Evolutionary conservation across 352 stramenopile genomes (phyloP), one percentile per base, ranked within the genome.

Genomic region (Globisporangium paddicum): DNA sequence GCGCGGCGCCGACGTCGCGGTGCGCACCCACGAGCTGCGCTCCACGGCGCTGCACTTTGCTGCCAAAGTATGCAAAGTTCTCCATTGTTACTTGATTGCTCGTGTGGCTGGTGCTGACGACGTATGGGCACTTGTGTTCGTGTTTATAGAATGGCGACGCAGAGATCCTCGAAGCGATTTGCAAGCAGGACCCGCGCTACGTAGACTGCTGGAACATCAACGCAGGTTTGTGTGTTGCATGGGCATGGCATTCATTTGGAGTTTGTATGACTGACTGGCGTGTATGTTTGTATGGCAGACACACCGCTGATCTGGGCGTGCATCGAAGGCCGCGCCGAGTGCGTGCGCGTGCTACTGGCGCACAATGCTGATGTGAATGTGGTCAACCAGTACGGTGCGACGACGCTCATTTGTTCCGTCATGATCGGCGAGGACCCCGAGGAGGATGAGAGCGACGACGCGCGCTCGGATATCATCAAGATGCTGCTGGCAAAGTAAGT

Each of bases 291-390:
- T 26, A 8, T 46, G 6, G 14, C 52, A 67, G 83, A 93, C 49
- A 93, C 84, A 34, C 84, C 84, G 50, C 58, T 93, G 28, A 79
- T 90, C 41, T 93, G 84, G 84, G 81, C 84, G 28, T 93, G 84
- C 23, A 90, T 89, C 60, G 84, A 93, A 81, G 83, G 79, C 5
- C 73, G 78, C 16, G 59, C 67, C 3, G 80, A 83, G 38, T 79
- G 80, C 11, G 82, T 89, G n/a, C 79, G 79, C 37, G 79, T 83
- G 61, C 60, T 92, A 44, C 67, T 95, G 13, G 58, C 71, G 28
- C 67, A 87, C 56, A 67, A 72, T 6, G 85, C 82, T 19, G 73
- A 91, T 28, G 79, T 86, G 5, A 82, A 86, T 28, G 72, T 84
- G 23, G 67, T 89, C 55, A 91, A 87, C 55, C 80, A 90, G 50